Base-by-base conservation (phyloP, 192 early-diverging fungal species). In the Coemansia javaensis region DNA sequence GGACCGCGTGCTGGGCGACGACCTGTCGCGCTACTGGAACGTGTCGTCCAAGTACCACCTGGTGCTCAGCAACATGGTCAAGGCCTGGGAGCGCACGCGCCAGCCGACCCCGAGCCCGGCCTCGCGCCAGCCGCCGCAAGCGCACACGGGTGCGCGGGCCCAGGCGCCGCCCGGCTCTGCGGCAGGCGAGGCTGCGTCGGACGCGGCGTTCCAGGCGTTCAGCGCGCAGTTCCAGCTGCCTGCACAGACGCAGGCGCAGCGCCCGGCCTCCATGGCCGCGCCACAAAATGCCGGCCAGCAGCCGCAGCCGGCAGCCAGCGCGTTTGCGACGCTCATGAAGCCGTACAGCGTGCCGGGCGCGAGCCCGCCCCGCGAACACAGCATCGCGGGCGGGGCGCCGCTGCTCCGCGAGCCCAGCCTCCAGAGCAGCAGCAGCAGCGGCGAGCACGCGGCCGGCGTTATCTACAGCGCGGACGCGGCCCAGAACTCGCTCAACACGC, bases 41-140 rank as follows among this genome's bases (percentile, higher is more conserved):
- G 66, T 75, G 12, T 63, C 72, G 25, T 47, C 47, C 35, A 75
- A 75, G 57, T 75, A 75, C 56, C 72, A 75, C 35, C 35, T 64
- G 27, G 49, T 75, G 15, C 46, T 75, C 33, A 64, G 65, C 53
- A 53, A 50, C 13, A 69, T 75, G 61, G 72, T 75, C 35, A 75
- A 75, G 56, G 72, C 72, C 7, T 75, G 72, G 72, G 72, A 75
- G 53, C 61, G 52, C 44, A 58, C 70, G 15, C 47, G 70, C 32
- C 58, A 74, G 51, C 37, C 45, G 7, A 66, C 70, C 3, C 63
- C 70, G 14, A 62, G 38, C 40, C n/a, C 52, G 49, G 40, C 63
- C 10, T 46, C 63, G 24, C 44, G 52, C 17, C 59, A 61, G 44
- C 35, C 34, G 18, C 3, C 36, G 47, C 25, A 50, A 44, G 31